Percentiles rank a stretch among this genome's conserved stretches.
Conservation (phyloP, 176 grass and related monocot genomes). For the Eleusine coracana region DNA sequence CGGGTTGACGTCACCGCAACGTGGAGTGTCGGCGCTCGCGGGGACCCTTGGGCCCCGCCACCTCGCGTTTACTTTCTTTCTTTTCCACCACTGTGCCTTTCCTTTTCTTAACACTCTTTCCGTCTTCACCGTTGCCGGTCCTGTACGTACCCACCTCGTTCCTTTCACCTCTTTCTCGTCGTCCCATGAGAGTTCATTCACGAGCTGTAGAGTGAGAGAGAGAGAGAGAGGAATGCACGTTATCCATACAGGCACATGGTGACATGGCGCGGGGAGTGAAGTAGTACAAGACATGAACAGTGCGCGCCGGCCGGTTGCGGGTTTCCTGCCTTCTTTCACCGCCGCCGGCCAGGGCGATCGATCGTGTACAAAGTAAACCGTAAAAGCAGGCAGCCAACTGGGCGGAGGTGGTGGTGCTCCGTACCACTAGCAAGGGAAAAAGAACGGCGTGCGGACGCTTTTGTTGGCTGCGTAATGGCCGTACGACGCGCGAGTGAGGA, state of each 20-base stretch:
- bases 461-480: slow-evolving; percentile 10
- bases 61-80: slow-evolving; percentile 62
- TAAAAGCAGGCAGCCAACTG: background rate
- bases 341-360: background rate
- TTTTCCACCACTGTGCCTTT: background rate
- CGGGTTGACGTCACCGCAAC: slow-evolving; percentile 60
- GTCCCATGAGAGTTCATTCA: background rate
- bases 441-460: slow-evolving; percentile 1
- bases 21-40: slow-evolving; percentile 62
- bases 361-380: background rate
- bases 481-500: background rate
- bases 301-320: background rate
- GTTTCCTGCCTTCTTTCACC: slow-evolving; percentile 26
- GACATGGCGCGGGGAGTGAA: background rate
- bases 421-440: background rate
- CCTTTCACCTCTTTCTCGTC: background rate
- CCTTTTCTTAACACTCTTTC: slow-evolving; percentile 23
- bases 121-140: slow-evolving; percentile 23
- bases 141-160: slow-evolving; percentile 24
- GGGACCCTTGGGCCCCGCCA: slow-evolving; percentile 37
- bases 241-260: slow-evolving; percentile 27
- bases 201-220: background rate
- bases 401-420: background rate
- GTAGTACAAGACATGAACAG: slow-evolving; percentile 25
- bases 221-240: background rate